Percentiles rank a stretch among this genome's conserved stretches.
These are phyloP conservation scores for Cercospora sp. DNA, from an alignment of 2,329 filamentous ascomycete species.

Conservation along the genomic window DNA sequence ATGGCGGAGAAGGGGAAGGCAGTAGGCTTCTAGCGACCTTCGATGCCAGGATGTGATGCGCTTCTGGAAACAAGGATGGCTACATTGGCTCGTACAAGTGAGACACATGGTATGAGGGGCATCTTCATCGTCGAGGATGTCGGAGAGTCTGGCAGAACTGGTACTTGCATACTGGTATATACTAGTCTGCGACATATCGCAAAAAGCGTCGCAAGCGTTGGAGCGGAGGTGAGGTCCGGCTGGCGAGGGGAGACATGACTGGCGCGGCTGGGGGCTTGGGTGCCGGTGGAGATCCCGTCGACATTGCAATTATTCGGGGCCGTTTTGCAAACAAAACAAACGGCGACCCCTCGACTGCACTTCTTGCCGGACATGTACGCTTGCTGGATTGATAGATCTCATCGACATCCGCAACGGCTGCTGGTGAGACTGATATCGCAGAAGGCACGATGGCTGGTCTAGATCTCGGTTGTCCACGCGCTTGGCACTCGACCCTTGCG, in stretches of 20 bases:
- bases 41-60: not conserved
- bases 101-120: not conserved
- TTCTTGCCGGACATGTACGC: not conserved
- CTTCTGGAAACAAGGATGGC: not conserved
- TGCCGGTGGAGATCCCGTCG: not conserved
- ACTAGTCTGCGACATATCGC: not conserved
- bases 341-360: not conserved
- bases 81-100: not conserved
- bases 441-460: not conserved
- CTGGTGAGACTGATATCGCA: not conserved
- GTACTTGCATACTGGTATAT: not conserved
- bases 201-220: not conserved
- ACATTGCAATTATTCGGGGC: not conserved
- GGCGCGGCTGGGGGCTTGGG: not conserved
- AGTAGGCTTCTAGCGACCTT: not conserved
- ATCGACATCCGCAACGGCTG: not conserved
- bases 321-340: not conserved
- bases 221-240: not conserved
- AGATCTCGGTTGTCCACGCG: not conserved
- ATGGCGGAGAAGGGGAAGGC: not conserved
- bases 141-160: not conserved
- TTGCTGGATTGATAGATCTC: not conserved
- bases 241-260: not conserved
- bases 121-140: not conserved
- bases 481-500: slow-evolving; percentile 1